phyloP scores from a whole-genome alignment of 352 stramenopile species.

The Globisporangium emineosum region DNA sequence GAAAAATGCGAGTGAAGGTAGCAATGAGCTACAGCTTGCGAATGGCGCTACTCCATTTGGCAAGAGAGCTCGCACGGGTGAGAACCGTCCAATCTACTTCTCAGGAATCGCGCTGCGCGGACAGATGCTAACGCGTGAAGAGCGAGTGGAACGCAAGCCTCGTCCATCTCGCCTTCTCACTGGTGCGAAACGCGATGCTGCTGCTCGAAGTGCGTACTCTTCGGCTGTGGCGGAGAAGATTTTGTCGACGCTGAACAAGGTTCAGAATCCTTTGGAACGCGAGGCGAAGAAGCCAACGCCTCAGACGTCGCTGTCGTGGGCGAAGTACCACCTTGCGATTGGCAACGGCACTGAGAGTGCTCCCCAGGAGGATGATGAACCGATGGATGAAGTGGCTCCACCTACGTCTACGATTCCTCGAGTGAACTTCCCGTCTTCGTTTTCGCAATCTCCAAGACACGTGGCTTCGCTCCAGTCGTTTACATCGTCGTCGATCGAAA shows the following conservation, averaged over 20 bases:
- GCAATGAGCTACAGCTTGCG: conserved; percentile 23
- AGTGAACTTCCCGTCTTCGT: conserved; percentile 28
- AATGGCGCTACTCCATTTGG: conserved; percentile 31
- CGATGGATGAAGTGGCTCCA: conserved; percentile 36
- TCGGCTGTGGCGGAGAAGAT: conserved; percentile 77
- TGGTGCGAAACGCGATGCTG: conserved; percentile 53
- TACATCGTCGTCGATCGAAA: conserved; percentile 10
- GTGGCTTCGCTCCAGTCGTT: conserved; percentile 6
- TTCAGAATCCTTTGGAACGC: conserved; percentile 72
- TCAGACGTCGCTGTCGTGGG: conserved; percentile 80
- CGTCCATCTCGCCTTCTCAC: conserved; percentile 73
- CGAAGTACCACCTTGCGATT: conserved; percentile 78
- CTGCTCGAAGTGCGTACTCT: conserved; percentile 65
- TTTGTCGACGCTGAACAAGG: conserved; percentile 74
- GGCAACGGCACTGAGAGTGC: conserved; percentile 27
- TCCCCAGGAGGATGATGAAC: conserved; percentile 19
- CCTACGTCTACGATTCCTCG: conserved; percentile 55
- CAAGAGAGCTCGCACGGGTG: conserved; percentile 41
- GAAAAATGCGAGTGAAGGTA: conserved; percentile 23
- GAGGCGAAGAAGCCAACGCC: conserved; percentile 72
- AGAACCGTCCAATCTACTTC: conserved; percentile 40
- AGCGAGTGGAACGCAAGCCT: conserved; percentile 52
- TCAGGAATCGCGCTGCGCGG: conserved; percentile 29
- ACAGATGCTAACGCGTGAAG: conserved; percentile 42
- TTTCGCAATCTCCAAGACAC: conserved; percentile 6